Evolutionary conservation across 108 stramenopile species (phyloP).

Genomic region (Stephanodiscus minutulus): DNA sequence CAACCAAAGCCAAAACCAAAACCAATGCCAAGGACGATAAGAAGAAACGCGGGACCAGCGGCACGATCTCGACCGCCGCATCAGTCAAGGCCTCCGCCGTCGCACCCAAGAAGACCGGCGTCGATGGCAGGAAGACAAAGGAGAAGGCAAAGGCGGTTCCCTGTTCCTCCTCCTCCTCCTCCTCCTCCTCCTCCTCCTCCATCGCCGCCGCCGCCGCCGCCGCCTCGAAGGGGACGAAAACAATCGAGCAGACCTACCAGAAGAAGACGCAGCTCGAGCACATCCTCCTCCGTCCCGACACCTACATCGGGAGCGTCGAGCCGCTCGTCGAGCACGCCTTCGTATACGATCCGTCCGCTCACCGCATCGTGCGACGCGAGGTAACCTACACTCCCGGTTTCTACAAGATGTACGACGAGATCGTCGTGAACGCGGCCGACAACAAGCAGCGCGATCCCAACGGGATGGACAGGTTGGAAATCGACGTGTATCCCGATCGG

Average conservation of each 20-base stretch:
- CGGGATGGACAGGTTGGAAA: constrained; percentile 91
- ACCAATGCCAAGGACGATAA: no score
- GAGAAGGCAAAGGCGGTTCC: no score
- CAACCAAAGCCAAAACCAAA: no score
- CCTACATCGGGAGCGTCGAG: constrained; percentile 86
- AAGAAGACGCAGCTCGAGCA: constrained; percentile 98
- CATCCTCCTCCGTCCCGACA: constrained; percentile 97
- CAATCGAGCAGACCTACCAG: constrained; percentile 92
- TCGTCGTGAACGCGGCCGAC: constrained; percentile 99
- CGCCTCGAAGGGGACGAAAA: constrained; percentile 41
- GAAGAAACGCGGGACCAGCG: no score
- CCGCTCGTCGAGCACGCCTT: constrained; percentile 89
- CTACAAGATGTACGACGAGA: constrained; percentile 99
- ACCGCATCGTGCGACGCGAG: constrained; percentile 70
- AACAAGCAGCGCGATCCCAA: constrained; percentile 99
- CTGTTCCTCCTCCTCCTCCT: no score
- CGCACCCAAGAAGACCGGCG: no score
- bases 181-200: no score
- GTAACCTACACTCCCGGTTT: constrained; percentile 95
- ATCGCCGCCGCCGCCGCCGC: no score
- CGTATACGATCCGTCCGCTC: constrained; percentile 68
- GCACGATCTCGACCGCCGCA: no score
- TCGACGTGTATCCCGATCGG: constrained; percentile 74
- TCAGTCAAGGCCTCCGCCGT: no score
- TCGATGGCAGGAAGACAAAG: constrained; percentile 13